phyloP scores from a whole-genome alignment of 257 asterid genomes.

The Lithospermum erythrorhizon region DNA sequence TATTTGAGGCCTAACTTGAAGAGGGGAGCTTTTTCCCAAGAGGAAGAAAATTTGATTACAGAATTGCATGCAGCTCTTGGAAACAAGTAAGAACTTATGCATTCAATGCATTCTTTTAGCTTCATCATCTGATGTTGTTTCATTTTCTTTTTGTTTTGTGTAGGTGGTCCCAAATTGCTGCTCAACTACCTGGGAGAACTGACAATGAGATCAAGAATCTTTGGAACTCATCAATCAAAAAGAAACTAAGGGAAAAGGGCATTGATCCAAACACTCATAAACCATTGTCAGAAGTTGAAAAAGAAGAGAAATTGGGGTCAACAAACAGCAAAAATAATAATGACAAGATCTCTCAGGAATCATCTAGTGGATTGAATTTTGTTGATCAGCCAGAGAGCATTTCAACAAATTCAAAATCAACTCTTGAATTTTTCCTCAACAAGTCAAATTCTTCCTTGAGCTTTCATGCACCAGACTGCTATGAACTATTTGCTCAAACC shows the following conservation, averaged over 20 bases:
- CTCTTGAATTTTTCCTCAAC: conserved; percentile 62
- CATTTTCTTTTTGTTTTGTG: not conserved
- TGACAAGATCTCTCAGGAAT: conserved; percentile 35
- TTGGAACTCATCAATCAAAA: conserved; percentile 89
- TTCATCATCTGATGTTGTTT: not conserved
- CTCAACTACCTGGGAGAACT: conserved; percentile 80
- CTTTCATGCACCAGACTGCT: too few relatives aligned
- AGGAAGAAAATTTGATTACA: conserved; percentile 67
- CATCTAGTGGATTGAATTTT: conserved; percentile 36
- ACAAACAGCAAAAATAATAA: conserved; percentile 22
- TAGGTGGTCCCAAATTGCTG: conserved; percentile 91
- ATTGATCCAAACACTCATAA: conserved; percentile 85
- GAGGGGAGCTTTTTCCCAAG: conserved; percentile 81
- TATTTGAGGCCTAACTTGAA: conserved; percentile 86
- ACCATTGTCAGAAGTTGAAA: conserved; percentile 46
- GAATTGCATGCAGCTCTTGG: conserved; percentile 92
- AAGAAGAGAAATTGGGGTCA: conserved; percentile 20
- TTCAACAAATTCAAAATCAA: conserved; percentile 15
- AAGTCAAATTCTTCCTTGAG: conserved; percentile 19
- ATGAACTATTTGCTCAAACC: conserved; percentile 16
- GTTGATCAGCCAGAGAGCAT: conserved; percentile 18
- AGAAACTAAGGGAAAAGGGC: conserved; percentile 67
- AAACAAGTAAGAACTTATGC: conserved; percentile 38
- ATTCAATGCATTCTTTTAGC: not conserved
- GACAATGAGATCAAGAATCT: conserved; percentile 87